Evolutionary conservation across 306 rosid genomes (phyloP).

Genomic region (Coriaria nepalensis): DNA sequence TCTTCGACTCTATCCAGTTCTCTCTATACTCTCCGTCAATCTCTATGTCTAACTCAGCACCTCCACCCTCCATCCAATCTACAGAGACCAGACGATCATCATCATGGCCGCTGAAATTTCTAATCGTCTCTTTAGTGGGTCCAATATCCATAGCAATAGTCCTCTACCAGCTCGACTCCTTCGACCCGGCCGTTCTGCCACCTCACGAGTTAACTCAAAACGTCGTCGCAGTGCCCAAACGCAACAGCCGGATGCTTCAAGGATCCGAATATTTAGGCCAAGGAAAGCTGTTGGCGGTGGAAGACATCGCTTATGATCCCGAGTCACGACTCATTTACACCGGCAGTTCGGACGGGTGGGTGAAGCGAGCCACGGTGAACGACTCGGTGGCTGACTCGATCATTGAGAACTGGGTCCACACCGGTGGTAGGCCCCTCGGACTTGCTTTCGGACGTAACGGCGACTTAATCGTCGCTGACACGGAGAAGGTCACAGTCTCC

Average conservation of each 20-base stretch:
- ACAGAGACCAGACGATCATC: too few species aligned
- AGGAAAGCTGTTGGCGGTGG: conserved; percentile 27
- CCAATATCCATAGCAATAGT: conserved; percentile 14
- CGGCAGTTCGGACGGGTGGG: conserved; percentile 63
- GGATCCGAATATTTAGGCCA: conserved; percentile 27
- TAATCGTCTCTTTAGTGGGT: conserved; percentile 8
- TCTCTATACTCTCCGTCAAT: too few species aligned
- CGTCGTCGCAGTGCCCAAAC: conserved; percentile 8
- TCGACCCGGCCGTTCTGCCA: conserved; percentile 31
- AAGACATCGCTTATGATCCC: conserved; percentile 40
- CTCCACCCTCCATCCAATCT: too few species aligned
- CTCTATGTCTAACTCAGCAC: too few species aligned
- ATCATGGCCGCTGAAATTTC: not conserved
- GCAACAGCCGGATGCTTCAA: conserved; percentile 17
- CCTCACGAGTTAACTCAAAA: conserved; percentile 14
- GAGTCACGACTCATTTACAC: conserved; percentile 38
- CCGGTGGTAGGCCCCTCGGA: conserved; percentile 77
- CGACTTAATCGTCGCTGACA: conserved; percentile 37
- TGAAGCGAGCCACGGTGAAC: conserved; percentile 39
- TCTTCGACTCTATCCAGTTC: too few species aligned
- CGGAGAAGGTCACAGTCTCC: conserved; percentile 19
- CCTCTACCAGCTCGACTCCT: conserved; percentile 28
- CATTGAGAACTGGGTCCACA: conserved; percentile 49
- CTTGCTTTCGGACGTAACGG: conserved; percentile 21
- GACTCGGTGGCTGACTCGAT: conserved; percentile 27